Conservation (phyloP, 805 yeast genomes). For the Suhomyces faveliae region DNA sequence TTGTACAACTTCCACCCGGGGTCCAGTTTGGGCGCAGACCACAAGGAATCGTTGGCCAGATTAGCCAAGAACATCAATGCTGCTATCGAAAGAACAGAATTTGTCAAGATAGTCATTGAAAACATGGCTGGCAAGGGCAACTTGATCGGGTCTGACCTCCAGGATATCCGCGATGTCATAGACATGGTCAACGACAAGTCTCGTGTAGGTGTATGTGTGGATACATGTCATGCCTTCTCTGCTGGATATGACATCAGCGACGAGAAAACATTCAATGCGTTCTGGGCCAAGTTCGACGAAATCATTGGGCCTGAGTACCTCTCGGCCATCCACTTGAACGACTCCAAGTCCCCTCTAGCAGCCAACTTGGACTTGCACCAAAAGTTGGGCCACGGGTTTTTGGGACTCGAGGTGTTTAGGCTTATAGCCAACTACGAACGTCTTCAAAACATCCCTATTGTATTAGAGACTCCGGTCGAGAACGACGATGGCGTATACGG, state of each 20-base stretch:
- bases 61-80: constrained; percentile 78
- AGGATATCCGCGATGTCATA: constrained; percentile 75
- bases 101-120: constrained; percentile 86
- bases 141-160: constrained; percentile 76
- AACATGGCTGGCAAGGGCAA: constrained; percentile 98
- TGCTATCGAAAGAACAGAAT: constrained; percentile 69
- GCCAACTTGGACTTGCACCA: constrained; percentile 93
- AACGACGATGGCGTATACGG: constrained; percentile 68
- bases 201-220: constrained; percentile 94
- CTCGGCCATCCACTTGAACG: constrained; percentile 84
- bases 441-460: constrained; percentile 67
- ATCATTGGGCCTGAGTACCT: constrained; percentile 74
- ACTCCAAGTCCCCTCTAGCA: constrained; percentile 89
- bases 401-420: constrained; percentile 84
- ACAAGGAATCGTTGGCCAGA: constrained; percentile 57
- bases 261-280: constrained; percentile 53
- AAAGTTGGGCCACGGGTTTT: constrained; percentile 80
- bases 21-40: constrained; percentile 71
- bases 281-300: constrained; percentile 76
- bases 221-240: constrained; percentile 94
- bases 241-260: constrained; percentile 90
- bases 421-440: constrained; percentile 66
- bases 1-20: constrained; percentile 94
- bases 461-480: constrained; percentile 83
- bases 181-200: constrained; percentile 73